Evolutionary conservation across 1,284 basidiomycete species (phyloP).

Genomic region (Ganoderma lucidum): DNA sequence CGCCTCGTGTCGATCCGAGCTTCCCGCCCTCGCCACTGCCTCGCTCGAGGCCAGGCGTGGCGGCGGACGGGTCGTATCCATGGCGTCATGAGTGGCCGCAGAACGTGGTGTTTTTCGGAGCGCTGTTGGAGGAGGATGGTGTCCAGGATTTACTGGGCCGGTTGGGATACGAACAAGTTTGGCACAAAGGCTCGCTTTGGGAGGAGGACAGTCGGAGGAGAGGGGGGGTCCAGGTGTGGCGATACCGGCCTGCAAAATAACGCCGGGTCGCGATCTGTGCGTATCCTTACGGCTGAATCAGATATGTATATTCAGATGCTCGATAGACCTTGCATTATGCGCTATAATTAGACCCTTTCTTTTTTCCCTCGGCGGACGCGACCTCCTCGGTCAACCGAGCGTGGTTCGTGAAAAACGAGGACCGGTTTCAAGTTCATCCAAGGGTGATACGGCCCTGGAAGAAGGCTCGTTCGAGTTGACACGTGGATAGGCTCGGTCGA

Average conservation of each 20-base stretch:
- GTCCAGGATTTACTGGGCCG: constrained; percentile 58
- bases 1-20: constrained; percentile 60
- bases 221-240: constrained; percentile 76
- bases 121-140: constrained; percentile 61
- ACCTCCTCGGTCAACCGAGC: neutral
- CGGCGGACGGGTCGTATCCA: constrained; percentile 33
- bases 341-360: neutral
- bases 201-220: constrained; percentile 84
- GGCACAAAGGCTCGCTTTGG: constrained; percentile 74
- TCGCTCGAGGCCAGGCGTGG: constrained; percentile 58
- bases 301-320: neutral
- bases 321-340: neutral
- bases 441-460: neutral
- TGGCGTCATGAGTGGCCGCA: constrained; percentile 84
- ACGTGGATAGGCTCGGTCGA: neutral
- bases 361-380: neutral
- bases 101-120: constrained; percentile 84
- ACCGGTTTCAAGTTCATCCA: neutral
- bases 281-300: neutral
- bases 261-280: neutral
- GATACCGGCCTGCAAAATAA: constrained; percentile 16
- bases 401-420: constrained; percentile 2
- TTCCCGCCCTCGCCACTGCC: constrained; percentile 76
- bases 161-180: constrained; percentile 74
- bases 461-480: neutral